Evolutionary conservation across 352 stramenopile species (phyloP), one percentile per base, ranked within the genome.

Genomic region (Peronospora belbahrii): DNA sequence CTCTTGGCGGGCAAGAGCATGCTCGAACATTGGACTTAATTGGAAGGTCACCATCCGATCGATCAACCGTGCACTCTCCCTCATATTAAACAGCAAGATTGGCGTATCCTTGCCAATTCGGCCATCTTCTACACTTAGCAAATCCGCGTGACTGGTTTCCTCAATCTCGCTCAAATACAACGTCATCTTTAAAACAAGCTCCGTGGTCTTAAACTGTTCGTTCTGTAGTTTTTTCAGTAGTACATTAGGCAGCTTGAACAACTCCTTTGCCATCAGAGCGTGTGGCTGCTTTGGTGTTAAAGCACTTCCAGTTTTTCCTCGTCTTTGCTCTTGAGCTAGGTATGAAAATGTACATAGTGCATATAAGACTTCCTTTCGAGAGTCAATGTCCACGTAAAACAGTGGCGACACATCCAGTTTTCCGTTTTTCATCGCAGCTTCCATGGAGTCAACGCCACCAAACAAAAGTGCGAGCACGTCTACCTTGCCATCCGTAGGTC

Each of bases 341-440:
- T 75, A 90, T 32, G 79, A 90, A 41, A 90, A 87, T n/a, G 79
- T 74, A 61, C 79, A 88, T 15, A 90, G 49, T 3, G 79, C 79
- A 46, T 90, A 66, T n/a, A 90, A 39, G 17, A 90, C 56, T 33
- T 90, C 79, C 11, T 83, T 83, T 0, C 79, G 70, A 43, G 67
- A 67, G 0, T 65, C 55, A 15, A 77, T 49, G 32, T 83, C 69
- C 4, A 90, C 74, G 32, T 79, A 90, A 48, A 90, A 90, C 4
- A 90, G 52, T 13, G 74, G 70, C 11, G 76, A 88, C 6, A 90
- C 67, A 42, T 90, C 74, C 0, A 90, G 46, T 14, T 81, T 78
- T 0, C 74, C 76, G 25, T 55, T 86, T 49, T 87, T 88, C 65
- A 90, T 87, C 3, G 76, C 76, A 7, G 72, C 74, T 51, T 90